phyloP scores from a whole-genome alignment of 208 protist species.

The Trypanosoma grayi region DNA sequence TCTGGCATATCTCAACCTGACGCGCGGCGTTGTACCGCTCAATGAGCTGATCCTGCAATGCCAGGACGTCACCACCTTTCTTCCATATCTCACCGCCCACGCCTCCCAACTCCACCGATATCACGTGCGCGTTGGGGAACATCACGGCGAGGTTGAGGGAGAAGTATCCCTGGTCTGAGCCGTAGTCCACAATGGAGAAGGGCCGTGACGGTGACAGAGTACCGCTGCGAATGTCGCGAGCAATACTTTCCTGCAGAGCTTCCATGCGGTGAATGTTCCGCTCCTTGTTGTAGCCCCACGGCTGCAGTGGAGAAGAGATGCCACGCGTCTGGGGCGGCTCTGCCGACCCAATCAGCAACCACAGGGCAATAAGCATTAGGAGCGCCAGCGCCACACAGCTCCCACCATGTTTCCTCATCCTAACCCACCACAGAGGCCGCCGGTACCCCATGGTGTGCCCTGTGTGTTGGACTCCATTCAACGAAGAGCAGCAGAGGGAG shows the following conservation, averaged over 20 bases:
- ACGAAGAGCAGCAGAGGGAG: too few relatives aligned
- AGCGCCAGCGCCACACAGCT: too few relatives aligned
- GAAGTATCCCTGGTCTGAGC: constrained; percentile 32
- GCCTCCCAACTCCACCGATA: constrained; percentile 27
- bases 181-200: constrained; percentile 19
- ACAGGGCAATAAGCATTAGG: too few relatives aligned
- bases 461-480: too few relatives aligned
- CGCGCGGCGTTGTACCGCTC: background rate
- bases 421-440: too few relatives aligned
- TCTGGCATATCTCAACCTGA: constrained; percentile 26
- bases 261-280: background rate
- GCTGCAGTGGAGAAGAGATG: background rate
- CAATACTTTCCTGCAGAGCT: constrained; percentile 7
- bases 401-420: too few relatives aligned
- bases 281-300: constrained; percentile 23
- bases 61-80: constrained; percentile 22
- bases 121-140: constrained; percentile 21
- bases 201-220: background rate
- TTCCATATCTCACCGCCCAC: constrained; percentile 33
- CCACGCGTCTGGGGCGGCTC: background rate
- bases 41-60: constrained; percentile 23
- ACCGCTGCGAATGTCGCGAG: background rate
- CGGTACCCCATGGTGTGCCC: too few relatives aligned
- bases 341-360: background rate
- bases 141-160: constrained; percentile 14